phyloP scores from a whole-genome alignment of 495 filamentous ascomycete genomes.

The Daldinia grandis region DNA sequence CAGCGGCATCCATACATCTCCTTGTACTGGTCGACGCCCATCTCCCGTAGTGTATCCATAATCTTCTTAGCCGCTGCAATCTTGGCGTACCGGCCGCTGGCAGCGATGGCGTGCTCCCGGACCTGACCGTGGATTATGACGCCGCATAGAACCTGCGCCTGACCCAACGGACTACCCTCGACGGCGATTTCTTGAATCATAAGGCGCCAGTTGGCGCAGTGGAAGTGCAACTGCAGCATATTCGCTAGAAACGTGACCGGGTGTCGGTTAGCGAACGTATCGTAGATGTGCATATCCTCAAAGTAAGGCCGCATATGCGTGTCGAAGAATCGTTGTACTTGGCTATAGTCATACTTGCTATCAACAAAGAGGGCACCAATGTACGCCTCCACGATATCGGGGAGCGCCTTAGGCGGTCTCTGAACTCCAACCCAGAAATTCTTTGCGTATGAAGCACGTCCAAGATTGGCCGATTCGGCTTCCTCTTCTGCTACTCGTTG shows the following conservation, averaged over 20 bases:
- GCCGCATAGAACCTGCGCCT: conserved; percentile 68
- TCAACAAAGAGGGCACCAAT: conserved; percentile 93
- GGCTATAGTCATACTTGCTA: conserved; percentile 77
- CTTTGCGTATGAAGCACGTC: conserved; percentile 58
- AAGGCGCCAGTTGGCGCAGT: conserved; percentile 59
- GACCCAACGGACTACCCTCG: conserved; percentile 42
- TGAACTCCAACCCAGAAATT: conserved; percentile 81
- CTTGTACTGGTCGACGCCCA: conserved; percentile 68
- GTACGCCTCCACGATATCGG: conserved; percentile 91
- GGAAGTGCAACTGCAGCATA: conserved; percentile 54
- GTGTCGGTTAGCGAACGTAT: conserved; percentile 88
- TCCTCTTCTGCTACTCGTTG: conserved; percentile 54
- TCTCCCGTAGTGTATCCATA: conserved; percentile 62
- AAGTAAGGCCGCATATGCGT: conserved; percentile 79
- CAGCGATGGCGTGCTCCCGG: conserved; percentile 67
- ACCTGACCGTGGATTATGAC: conserved; percentile 79
- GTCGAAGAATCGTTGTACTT: conserved; percentile 81
- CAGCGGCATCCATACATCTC: conserved; percentile 71
- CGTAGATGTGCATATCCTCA: conserved; percentile 86
- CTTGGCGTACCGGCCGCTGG: conserved; percentile 75
- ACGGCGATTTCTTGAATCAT: conserved; percentile 43
- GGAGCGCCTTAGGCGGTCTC: conserved; percentile 84
- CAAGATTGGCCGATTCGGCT: conserved; percentile 44
- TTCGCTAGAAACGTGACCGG: conserved; percentile 65
- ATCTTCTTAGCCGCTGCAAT: conserved; percentile 75